Conservation (phyloP, 371 early-diverging fungal genomes). For the Mucor mucedo region DNA sequence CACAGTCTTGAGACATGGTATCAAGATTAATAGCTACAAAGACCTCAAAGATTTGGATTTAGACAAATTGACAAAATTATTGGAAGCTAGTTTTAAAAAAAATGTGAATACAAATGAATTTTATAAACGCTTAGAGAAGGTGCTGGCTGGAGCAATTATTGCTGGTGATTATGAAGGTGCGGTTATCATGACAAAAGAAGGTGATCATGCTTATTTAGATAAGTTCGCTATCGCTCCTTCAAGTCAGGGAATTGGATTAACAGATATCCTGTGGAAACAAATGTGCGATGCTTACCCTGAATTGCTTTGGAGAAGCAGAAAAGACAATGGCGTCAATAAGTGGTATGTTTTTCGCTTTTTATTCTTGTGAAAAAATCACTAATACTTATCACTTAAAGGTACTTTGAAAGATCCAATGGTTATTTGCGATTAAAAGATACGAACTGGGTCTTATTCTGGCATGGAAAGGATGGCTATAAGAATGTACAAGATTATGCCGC, state of each 20-base stretch:
- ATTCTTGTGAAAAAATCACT: not conserved
- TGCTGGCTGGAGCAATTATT: slow-evolving; percentile 70
- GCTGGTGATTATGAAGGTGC: slow-evolving; percentile 85
- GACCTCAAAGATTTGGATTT: slow-evolving; percentile 60
- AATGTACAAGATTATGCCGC: slow-evolving; percentile 38
- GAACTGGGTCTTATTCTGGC: slow-evolving; percentile 83
- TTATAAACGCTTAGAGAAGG: slow-evolving; percentile 64
- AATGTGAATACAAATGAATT: slow-evolving; percentile 63
- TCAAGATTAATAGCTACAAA: slow-evolving; percentile 62
- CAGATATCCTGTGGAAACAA: slow-evolving; percentile 90
- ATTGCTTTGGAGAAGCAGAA: slow-evolving; percentile 86
- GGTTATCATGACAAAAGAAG: slow-evolving; percentile 47
- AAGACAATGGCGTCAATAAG: slow-evolving; percentile 90
- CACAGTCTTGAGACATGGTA: slow-evolving; percentile 81
- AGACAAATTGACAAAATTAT: slow-evolving; percentile 55
- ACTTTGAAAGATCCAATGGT: slow-evolving; percentile 88
- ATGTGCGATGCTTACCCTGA: slow-evolving; percentile 74
- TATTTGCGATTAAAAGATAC: slow-evolving; percentile 64
- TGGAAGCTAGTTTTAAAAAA: slow-evolving; percentile 83
- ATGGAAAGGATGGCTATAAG: slow-evolving; percentile 61
- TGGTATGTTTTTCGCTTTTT: slow-evolving; percentile 60
- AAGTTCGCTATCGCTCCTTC: slow-evolving; percentile 91
- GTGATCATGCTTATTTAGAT: slow-evolving; percentile 73
- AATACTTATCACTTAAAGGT: slow-evolving; percentile 44
- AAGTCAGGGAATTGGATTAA: slow-evolving; percentile 90